Percentiles rank a stretch among this genome's conserved stretches.
Conservation (phyloP, 768 basidiomycete genomes). For the Lactarius indigo region DNA sequence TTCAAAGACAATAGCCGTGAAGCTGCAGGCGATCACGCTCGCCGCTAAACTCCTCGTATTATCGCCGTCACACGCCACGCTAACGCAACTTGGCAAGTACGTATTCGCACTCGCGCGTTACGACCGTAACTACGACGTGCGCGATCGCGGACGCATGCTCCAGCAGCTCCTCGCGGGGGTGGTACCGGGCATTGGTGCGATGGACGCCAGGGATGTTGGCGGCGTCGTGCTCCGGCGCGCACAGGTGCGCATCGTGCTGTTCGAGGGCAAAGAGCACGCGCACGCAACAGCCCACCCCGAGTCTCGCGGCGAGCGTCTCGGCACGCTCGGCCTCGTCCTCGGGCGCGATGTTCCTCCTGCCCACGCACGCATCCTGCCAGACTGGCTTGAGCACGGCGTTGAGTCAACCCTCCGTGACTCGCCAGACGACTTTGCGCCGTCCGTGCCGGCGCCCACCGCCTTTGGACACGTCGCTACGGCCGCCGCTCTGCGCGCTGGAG, state of each 20-base stretch:
- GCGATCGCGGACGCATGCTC: constrained; percentile 85
- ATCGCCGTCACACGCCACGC: constrained; percentile 47
- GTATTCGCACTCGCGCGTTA: constrained; percentile 83
- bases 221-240: constrained; percentile 80
- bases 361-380: constrained; percentile 58
- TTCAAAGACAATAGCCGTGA: constrained; percentile 60
- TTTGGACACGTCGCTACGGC: constrained; percentile 36
- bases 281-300: constrained; percentile 25
- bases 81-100: constrained; percentile 61
- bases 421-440: constrained; percentile 47
- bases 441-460: constrained; percentile 36
- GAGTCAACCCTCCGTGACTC: constrained; percentile 71
- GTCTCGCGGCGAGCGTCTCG: constrained; percentile 47
- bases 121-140: constrained; percentile 84
- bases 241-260: constrained; percentile 75
- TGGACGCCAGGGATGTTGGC: constrained; percentile 32
- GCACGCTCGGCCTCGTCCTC: constrained; percentile 62
- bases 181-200: constrained; percentile 26
- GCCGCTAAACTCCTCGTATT: constrained; percentile 80
- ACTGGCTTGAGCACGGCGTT: constrained; percentile 87
- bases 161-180: constrained; percentile 62
- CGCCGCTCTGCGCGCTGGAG: constrained; percentile 28
- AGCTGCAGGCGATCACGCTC: constrained; percentile 82
- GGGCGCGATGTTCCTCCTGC: constrained; percentile 44
- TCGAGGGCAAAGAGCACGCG: constrained; percentile 64